Percentiles rank a stretch among this genome's conserved stretches.
phyloP scores from a whole-genome alignment of 192 early-diverging fungal genomes.

The Geosiphon pyriformis region DNA sequence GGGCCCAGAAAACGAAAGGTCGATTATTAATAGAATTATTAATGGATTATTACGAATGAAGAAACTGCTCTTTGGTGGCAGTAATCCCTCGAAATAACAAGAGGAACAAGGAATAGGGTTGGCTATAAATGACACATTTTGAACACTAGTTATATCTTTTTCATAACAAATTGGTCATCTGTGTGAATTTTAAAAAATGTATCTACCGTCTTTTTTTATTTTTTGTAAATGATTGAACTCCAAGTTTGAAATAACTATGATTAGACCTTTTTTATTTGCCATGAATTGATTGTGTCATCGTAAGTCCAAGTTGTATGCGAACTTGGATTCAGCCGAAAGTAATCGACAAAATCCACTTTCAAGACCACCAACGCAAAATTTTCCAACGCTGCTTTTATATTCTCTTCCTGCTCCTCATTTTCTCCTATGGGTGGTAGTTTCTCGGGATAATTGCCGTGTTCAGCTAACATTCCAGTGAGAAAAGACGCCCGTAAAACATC shows the following conservation, averaged over 20 bases:
- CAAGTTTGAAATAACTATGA: neutral
- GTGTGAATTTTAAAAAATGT: no score
- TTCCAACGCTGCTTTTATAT: conserved; percentile 27
- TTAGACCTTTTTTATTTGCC: neutral
- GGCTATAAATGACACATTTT: no score
- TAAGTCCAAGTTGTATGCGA: neutral
- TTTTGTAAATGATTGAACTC: no score
- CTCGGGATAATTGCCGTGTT: neutral
- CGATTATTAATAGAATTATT: neutral
- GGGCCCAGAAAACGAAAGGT: neutral
- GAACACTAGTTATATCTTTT: no score
- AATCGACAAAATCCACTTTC: conserved; percentile 32
- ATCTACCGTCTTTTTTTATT: no score
- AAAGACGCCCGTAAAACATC: conserved; percentile 29
- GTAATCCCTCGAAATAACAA: neutral
- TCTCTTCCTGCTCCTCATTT: conserved; percentile 15
- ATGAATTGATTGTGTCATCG: neutral
- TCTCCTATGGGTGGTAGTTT: conserved; percentile 17
- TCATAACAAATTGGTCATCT: no score
- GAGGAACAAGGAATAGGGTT: no score
- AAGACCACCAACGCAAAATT: conserved; percentile 34
- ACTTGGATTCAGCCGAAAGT: conserved; percentile 15
- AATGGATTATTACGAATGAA: conserved; percentile 17
- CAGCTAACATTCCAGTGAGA: conserved; percentile 13
- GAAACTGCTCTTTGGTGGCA: neutral